Evolutionary conservation across 2,329 filamentous ascomycete genomes (phyloP), one percentile per base, ranked within the genome.

Genomic region (Penicillium sp.): DNA sequence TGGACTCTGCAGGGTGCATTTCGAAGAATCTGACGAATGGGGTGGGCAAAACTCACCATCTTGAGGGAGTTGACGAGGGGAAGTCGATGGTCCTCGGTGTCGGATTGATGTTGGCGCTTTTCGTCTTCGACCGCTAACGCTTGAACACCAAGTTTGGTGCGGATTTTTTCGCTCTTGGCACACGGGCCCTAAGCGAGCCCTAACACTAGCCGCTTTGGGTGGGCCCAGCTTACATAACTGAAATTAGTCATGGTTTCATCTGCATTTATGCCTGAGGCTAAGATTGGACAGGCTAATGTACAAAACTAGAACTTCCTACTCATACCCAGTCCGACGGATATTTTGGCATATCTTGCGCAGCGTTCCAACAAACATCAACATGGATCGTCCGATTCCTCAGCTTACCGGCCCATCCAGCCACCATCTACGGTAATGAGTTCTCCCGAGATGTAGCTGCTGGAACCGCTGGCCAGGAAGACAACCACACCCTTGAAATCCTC

Each of bases 401-500:
- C 7, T 56, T 74, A 94, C 74, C 88, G 76, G 1, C 87, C 89
- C 89, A 95, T 94, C 89, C 88, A 95, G 9, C 89, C 89, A 6
- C 89, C 89, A 69, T 95, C 90, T 38, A 95, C 87, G 22, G 86
- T 84, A 57, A 95, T 64, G 4, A 89, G 75, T 69, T 95, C 87
- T 0, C 89, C 89, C 56, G 79, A 88, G 29, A 95, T 84, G 71
- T 95, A 95, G 8, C 74, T 80, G 64, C 86, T 87, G n/a, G 84
- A 86, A 63, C 73, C 77, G 60, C 86, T 85, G 1, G 87, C 87
- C 52, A 95, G 70, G 61, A 82, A 95, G 23, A 95, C 84, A 0
- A 85, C 78, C 0, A 81, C 83, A 0, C 89, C 89, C 74, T 90
- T 90, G 67, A 95, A 95, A 60, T 96, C 90, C 22, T 94, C 88